These are phyloP conservation scores for Entelexis sorbosivorans DNA, from an alignment of 1,139 yeast species.

Conservation along the genomic window DNA sequence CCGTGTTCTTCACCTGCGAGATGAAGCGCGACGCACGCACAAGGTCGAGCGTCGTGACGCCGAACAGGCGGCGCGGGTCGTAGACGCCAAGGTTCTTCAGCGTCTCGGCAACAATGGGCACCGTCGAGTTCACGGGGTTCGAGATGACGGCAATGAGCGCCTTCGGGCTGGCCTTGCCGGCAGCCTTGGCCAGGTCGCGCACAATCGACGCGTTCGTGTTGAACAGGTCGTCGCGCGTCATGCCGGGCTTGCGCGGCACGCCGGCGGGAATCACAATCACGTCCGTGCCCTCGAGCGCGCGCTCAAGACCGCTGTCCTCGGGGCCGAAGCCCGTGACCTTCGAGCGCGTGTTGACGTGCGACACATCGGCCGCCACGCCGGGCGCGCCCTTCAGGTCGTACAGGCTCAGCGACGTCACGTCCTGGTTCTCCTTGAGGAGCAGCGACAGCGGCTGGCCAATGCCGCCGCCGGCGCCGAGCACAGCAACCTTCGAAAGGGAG, in stretches of 20 bases:
- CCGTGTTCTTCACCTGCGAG: slow-evolving; percentile 51
- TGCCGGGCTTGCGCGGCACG: slow-evolving; percentile 98
- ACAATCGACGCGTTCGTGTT: slow-evolving; percentile 95
- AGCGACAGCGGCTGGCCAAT: slow-evolving; percentile 96
- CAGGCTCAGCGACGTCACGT: slow-evolving; percentile 73
- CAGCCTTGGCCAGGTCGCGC: slow-evolving; percentile 79
- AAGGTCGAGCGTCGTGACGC: slow-evolving; percentile 94
- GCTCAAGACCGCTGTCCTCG: slow-evolving; percentile 62
- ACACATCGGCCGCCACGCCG: slow-evolving; percentile 93
- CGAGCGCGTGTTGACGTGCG: slow-evolving; percentile 87
- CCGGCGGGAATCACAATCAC: slow-evolving; percentile 96
- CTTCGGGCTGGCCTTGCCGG: slow-evolving; percentile 76
- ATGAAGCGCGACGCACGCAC: slow-evolving; percentile 90
- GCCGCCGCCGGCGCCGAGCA: slow-evolving; percentile 96
- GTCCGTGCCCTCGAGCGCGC: slow-evolving; percentile 70
- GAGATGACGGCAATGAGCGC: slow-evolving; percentile 84
- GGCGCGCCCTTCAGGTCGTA: slow-evolving; percentile 92
- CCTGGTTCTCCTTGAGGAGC: slow-evolving; percentile 73
- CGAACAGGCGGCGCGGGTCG: slow-evolving; percentile 85
- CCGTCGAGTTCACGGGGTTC: slow-evolving; percentile 97
- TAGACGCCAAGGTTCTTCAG: slow-evolving; percentile 75
- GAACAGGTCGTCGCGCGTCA: slow-evolving; percentile 93
- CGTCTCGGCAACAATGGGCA: slow-evolving; percentile 94
- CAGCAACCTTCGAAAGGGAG: slow-evolving; percentile 48
- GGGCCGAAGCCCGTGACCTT: slow-evolving; percentile 72